Evolutionary conservation across 169 alveolate genomes (phyloP).

Genomic region (Cryptosporidium viatorum): DNA sequence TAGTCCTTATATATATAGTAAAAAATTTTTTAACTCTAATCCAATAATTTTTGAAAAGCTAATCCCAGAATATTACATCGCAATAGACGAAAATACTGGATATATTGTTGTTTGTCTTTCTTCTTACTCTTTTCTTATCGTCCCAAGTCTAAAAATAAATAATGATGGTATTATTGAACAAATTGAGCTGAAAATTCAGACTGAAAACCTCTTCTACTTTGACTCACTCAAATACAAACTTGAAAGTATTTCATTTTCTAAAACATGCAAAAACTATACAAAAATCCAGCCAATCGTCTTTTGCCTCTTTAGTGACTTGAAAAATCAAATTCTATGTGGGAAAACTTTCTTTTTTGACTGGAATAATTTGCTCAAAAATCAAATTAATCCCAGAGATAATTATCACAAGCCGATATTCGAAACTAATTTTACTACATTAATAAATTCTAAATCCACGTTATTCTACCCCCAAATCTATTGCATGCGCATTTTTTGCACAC

Average conservation of each 20-base stretch:
- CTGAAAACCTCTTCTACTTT: constrained; percentile 10
- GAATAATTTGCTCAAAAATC: background rate
- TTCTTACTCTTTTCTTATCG: background rate
- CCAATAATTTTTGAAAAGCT: background rate
- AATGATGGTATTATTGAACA: constrained; percentile 17
- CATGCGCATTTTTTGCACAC: constrained; percentile 11
- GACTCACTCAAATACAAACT: constrained; percentile 24
- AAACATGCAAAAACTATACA: background rate
- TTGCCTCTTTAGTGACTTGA: constrained; percentile 4
- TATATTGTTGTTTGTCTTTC: constrained; percentile 2
- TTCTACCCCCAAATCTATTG: background rate
- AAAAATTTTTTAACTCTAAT: background rate
- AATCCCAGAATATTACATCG: background rate
- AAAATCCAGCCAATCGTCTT: background rate
- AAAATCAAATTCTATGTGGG: background rate
- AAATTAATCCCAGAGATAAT: constrained; percentile 5
- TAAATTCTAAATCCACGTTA: background rate
- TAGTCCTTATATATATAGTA: background rate
- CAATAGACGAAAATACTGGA: constrained; percentile 31
- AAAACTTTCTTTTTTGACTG: constrained; percentile 19
- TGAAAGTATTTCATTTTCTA: background rate
- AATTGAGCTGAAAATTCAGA: background rate
- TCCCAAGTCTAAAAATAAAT: constrained; percentile 1
- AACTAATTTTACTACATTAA: background rate
- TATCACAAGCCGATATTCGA: constrained; percentile 11